Evolutionary conservation across 371 early-diverging fungal species (phyloP), one percentile per base, ranked within the genome.

Genomic region (Mortierella sp.): DNA sequence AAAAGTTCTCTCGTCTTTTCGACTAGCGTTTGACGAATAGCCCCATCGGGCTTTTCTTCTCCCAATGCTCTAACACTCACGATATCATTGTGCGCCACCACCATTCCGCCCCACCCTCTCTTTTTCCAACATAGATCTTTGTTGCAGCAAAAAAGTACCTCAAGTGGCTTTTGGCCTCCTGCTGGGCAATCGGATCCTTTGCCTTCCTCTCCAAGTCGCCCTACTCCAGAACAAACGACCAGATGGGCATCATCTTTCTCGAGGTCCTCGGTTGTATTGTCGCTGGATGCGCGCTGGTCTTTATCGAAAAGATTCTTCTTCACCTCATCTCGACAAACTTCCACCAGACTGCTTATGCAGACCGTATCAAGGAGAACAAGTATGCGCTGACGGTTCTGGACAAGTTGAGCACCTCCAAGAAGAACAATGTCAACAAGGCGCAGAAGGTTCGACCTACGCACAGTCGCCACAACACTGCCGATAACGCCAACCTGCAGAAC

Each of bases 301-400:
- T 85, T 28, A 5, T 79, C 5, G 86, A 85, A 57, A 85, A 85
- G 77, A 75, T 85, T 69, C 73, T 78, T 2, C 69, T 85, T 31
- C 86, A 85, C 26, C 67, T 78, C 44, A 85, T 85, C 73, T 81
- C 91, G 54, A 87, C 89, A 59, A 90, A 89, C 44, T 93, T 93
- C 70, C 92, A 93, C 79, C 89, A 89, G 55, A 88, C 87, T 14
- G 93, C 93, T 4, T 93, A 88, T 71, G 82, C 88, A 26, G 93
- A 93, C 31, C 89, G 93, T 61, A 78, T 93, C 43, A 57, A 71
- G 5, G 92, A 91, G 76, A 93, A 89, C 81, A 90, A 92, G 78
- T 84, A 89, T 75, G 88, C 90, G 9, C 78, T 91, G 11, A 55
- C 78, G 8, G 81, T 81, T 5, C 75, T 85, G 10, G 86, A 85